phyloP scores from a whole-genome alignment of 805 yeast genomes.

The Starmerella potacharoeniae region DNA sequence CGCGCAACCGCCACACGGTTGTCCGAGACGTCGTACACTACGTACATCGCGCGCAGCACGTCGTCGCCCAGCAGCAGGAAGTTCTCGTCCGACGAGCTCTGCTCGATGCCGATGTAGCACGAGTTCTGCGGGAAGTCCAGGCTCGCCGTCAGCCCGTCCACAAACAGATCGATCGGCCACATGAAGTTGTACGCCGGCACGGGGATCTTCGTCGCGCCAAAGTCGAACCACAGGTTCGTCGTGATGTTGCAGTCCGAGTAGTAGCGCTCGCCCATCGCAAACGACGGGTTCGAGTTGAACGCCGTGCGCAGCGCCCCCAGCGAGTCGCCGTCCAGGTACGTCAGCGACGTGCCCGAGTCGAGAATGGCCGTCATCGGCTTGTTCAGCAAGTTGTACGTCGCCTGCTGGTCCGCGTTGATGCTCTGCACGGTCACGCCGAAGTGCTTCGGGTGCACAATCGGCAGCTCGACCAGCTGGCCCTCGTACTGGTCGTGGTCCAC shows the following conservation, averaged over 20 bases:
- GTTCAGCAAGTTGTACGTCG: slow-evolving; percentile 20
- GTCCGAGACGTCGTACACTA: slow-evolving; percentile 51
- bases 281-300: slow-evolving; percentile 32
- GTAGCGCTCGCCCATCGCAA: slow-evolving; percentile 28
- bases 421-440: slow-evolving; percentile 26
- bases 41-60: slow-evolving; percentile 47
- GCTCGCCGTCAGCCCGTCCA: slow-evolving; percentile 24
- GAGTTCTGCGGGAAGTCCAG: slow-evolving; percentile 30
- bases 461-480: slow-evolving; percentile 34
- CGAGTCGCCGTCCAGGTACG: slow-evolving; percentile 36
- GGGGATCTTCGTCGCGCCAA: slow-evolving; percentile 24
- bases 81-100: slow-evolving; percentile 25
- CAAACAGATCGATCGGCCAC: slow-evolving; percentile 29
- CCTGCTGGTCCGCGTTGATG: slow-evolving; percentile 24
- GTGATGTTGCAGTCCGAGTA: slow-evolving; percentile 32
- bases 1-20: slow-evolving; percentile 45
- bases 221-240: slow-evolving; percentile 23
- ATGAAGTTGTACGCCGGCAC: slow-evolving; percentile 29
- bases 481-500: slow-evolving; percentile 40
- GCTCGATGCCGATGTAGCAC: slow-evolving; percentile 29
- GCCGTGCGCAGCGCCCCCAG: slow-evolving; percentile 28
- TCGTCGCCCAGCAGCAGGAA: slow-evolving; percentile 49
- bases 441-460: slow-evolving; percentile 29
- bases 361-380: slow-evolving; percentile 31
- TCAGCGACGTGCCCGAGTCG: slow-evolving; percentile 48